phyloP scores from a whole-genome alignment of 1,284 basidiomycete genomes.

The Porogramme epimiltina region DNA sequence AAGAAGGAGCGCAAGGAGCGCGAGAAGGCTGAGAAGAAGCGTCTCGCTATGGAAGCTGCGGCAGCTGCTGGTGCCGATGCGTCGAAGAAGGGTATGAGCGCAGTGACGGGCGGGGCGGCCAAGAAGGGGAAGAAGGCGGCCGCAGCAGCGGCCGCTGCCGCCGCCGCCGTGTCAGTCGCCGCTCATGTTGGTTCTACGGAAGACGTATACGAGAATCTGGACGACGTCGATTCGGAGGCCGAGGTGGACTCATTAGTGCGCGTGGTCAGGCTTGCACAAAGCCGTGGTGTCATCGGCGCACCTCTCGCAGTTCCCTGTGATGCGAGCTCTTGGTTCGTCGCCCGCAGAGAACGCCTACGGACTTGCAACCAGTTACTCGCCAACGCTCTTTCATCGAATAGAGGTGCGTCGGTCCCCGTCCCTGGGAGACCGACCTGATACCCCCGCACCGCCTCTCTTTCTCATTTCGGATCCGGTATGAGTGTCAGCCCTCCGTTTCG shows the following conservation, averaged over 20 bases:
- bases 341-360: conserved; percentile 68
- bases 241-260: conserved; percentile 62
- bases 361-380: conserved; percentile 68
- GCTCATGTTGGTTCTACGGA: conserved; percentile 39
- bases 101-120: conserved; percentile 39
- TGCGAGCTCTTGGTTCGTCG: conserved; percentile 70
- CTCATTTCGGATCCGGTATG: no score
- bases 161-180: conserved; percentile 29
- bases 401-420: conserved; percentile 19
- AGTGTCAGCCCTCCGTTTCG: no score
- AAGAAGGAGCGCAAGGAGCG: conserved; percentile 78
- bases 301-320: conserved; percentile 53
- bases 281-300: conserved; percentile 48
- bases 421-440: conserved; percentile 14
- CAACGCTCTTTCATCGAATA: conserved; percentile 48
- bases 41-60: conserved; percentile 64
- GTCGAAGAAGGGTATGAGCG: conserved; percentile 35
- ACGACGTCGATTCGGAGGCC: conserved; percentile 79
- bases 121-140: conserved; percentile 53
- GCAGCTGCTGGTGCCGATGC: conserved; percentile 54
- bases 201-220: conserved; percentile 71
- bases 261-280: conserved; percentile 55
- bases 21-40: conserved; percentile 77
- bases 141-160: conserved; percentile 40
- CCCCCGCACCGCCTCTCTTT: no score